A percentile compares a stretch with the other conserved stretches of the same genome.
Conservation (phyloP, 2,329 filamentous ascomycete genomes). For the Aspergillus fumigatiaffinis region DNA sequence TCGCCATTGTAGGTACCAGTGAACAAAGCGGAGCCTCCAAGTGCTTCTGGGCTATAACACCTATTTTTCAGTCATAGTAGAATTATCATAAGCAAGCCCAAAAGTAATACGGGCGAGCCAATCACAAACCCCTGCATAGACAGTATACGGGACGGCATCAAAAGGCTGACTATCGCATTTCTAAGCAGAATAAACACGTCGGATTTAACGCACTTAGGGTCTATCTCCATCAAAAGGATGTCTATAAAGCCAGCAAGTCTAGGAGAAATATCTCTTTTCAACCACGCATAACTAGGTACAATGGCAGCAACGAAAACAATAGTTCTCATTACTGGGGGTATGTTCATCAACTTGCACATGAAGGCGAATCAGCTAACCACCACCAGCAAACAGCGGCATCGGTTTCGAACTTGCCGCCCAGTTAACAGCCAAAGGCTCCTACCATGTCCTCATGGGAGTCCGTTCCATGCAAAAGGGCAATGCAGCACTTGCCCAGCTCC, state of each 20-base stretch:
- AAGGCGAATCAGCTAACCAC: not conserved
- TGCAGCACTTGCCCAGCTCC: constrained; percentile 27
- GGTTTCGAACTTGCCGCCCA: constrained; percentile 30
- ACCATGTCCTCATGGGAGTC: constrained; percentile 36
- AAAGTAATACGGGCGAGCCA: not conserved
- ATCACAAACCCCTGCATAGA: not conserved
- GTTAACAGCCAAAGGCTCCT: constrained; percentile 25
- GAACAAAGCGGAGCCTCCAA: not conserved
- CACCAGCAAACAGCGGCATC: constrained; percentile 15
- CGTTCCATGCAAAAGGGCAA: constrained; percentile 30
- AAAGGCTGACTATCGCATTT: too few relatives aligned
- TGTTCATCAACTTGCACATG: too few relatives aligned
- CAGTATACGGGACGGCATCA: too few relatives aligned
- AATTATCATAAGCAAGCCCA: too few relatives aligned
- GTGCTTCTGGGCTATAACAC: not conserved
- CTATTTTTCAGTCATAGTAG: not conserved
- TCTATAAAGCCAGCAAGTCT: too few relatives aligned
- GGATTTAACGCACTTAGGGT: too few relatives aligned
- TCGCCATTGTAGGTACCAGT: too few relatives aligned
- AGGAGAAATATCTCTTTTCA: too few relatives aligned
- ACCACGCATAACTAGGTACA: too few relatives aligned
- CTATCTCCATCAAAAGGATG: too few relatives aligned
- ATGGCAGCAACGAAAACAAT: not conserved
- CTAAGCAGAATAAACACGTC: too few relatives aligned
- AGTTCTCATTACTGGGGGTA: constrained; percentile 5